A percentile compares a stretch with the other conserved stretches of the same genome.
phyloP scores from a whole-genome alignment of 2,329 filamentous ascomycete species.

The Metarhizium robertsii region DNA sequence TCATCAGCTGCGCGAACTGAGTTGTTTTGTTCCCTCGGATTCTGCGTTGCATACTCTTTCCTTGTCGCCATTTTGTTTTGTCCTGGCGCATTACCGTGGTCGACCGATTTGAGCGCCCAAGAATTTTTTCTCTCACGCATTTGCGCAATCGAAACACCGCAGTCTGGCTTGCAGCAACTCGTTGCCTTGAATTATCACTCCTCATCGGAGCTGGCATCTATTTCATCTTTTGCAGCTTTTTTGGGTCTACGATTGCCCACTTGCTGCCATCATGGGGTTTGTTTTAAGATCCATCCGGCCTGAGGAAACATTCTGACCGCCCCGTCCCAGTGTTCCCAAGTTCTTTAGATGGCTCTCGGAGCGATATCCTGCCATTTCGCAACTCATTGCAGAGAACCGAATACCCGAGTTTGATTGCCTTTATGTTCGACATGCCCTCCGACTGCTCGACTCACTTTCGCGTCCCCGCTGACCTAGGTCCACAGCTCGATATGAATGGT shows the following conservation, averaged over 20 bases:
- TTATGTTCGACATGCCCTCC: constrained; percentile 48
- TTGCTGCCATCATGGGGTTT: constrained; percentile 19
- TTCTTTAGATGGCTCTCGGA: constrained; percentile 99
- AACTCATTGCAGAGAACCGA: constrained; percentile 95
- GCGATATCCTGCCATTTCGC: constrained; percentile 95
- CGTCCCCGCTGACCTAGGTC: constrained; percentile 12
- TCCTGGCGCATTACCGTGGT: background rate
- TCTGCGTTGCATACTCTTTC: background rate
- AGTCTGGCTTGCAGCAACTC: background rate
- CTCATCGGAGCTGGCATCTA: background rate
- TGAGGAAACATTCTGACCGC: constrained; percentile 8
- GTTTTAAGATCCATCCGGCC: constrained; percentile 5
- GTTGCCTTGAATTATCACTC: background rate
- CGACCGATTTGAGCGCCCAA: background rate
- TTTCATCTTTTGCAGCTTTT: background rate
- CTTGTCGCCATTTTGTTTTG: background rate
- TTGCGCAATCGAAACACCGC: background rate
- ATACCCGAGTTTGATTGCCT: constrained; percentile 98
- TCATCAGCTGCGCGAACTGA: background rate
- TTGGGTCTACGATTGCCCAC: constrained; percentile 1
- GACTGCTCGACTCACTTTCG: background rate
- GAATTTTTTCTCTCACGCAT: background rate
- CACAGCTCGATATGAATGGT: constrained; percentile 88
- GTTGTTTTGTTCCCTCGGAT: background rate
- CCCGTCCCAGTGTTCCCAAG: constrained; percentile 55